Base-by-base conservation (phyloP, 2,329 filamentous ascomycete genomes). In the Aspergillus fructus region DNA sequence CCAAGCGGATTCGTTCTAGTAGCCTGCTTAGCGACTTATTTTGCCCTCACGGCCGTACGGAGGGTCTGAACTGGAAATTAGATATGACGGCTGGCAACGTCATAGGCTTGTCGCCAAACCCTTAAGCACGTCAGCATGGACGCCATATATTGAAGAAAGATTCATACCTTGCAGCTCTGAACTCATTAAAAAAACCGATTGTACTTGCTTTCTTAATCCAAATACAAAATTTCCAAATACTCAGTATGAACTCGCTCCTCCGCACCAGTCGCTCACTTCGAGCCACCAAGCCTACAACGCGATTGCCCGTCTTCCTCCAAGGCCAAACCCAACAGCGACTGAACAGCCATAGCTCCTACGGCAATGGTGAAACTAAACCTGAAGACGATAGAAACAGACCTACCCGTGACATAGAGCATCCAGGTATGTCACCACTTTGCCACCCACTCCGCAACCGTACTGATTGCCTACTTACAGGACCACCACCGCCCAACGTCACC, bases 351-450 rank as follows among this genome's bases (percentile, higher is more conserved):
- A 63, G 64, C 45, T 60, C 61, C 9, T 66, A 68, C 43, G 63
- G 63, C 19, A 57, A 61, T 11, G 61, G 56, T 17, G 55, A 66
- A 12, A 45, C 41, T 21, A 15, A 59, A 8, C 37, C 55, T 19
- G 50, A 59, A 13, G 43, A 52, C 12, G 43, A 53, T 11, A 47
- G 41, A 19, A 62, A 60, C 51, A 55, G 52, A 19, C 52, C 56
- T 27, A 66, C 66, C 4, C 55, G 62, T 23, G 56, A 65, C 37
- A 61, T 66, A 11, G 65, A 68, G 41, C 66, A 68, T 56, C 66
- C 66, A 49, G 65, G 65, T 67, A 60, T 33, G 12, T 17, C 27
- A 12, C 30, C 23, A 24, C 30, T 33, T 15, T 42, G 9, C 12
- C 41, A 41, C 15, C 23, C 19, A 42, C 30, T 39, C 17, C 5